Percentiles rank a stretch among this genome's conserved stretches.
phyloP scores from a whole-genome alignment of 805 yeast species.

The Ogataea pilisensis region DNA sequence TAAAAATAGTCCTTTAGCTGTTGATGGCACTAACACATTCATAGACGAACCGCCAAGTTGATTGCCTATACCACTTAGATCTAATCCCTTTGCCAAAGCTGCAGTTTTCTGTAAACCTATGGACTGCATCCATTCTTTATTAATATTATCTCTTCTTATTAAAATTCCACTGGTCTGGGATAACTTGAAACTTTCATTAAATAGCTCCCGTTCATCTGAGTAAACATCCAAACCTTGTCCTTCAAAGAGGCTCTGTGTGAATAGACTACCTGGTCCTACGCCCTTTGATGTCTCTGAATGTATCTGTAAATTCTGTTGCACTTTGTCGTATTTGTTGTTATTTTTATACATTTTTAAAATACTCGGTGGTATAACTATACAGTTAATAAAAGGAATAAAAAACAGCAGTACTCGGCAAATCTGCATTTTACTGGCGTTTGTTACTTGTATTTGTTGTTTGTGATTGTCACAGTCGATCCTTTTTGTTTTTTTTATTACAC shows the following conservation, averaged over 20 bases:
- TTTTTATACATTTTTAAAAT: conserved; percentile 3
- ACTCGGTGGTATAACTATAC: conserved; percentile 11
- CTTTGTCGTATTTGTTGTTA: neutral
- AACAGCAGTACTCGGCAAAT: too few relatives aligned
- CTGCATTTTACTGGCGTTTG: too few relatives aligned
- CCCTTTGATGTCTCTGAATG: conserved; percentile 4
- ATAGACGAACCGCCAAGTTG: conserved; percentile 10
- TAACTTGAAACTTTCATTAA: conserved; percentile 11
- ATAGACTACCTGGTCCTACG: conserved; percentile 6
- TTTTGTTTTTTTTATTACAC: too few relatives aligned
- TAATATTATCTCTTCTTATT: conserved; percentile 14
- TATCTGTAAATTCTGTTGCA: neutral
- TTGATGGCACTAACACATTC: conserved; percentile 31
- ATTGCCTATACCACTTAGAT: conserved; percentile 10
- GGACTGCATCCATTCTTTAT: conserved; percentile 3
- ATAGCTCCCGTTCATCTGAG: conserved; percentile 9
- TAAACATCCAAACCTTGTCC: conserved; percentile 8
- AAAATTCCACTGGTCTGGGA: conserved; percentile 23
- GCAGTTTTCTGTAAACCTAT: conserved; percentile 17
- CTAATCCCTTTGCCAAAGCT: conserved; percentile 7
- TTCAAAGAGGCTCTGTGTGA: conserved; percentile 5
- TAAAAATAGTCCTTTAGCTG: conserved; percentile 34
- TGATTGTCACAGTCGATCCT: too few relatives aligned
- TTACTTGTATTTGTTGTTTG: too few relatives aligned
- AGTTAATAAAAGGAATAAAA: neutral